Evolutionary conservation across 805 yeast species (phyloP), one percentile per base, ranked within the genome.

Genomic region (Ascoidea tarda): DNA sequence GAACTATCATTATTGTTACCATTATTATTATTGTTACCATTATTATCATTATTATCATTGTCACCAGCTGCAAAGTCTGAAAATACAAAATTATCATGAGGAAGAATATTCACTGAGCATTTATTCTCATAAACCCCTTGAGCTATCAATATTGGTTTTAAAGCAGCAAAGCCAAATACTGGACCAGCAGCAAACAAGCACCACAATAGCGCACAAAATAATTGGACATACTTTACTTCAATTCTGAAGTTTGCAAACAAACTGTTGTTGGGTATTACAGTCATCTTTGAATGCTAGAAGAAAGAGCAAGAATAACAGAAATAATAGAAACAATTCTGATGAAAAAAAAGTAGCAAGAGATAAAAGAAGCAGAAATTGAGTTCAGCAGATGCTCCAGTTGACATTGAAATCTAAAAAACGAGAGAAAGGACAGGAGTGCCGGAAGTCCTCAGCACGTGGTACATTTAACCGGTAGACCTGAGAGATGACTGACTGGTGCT

Each of bases 141-240:
- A 6, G 72, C 64, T 16, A 88, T 75, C 48, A 91, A 68, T 8
- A 90, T 78, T 5, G 95, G 95, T 63, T 91, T 91, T 52, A 90
- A 70, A 3, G 98, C 97, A 31, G 97, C 96, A 70, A 90, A 90
- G 4, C 98, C 98, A 72, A 90, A 90, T 12, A 90, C 82, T 1
- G 95, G 88, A 5, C 97, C 98, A 0, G 96, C 96, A 0, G 96
- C 88, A 46, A 87, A 71, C 12, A 90, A 69, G 68, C 97, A 91
- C 96, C 96, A 90, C 0, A 73, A 52, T 16, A 87, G 77, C 33
- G 96, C 90, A 66, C 96, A 86, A 1, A 62, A 49, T 8, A 86
- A 75, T 63, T 88, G 95, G 1, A 73, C 16, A 52, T 12, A 74
- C 51, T 56, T 80, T 66, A 8, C 57, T 53, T 8, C 54, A 2